Evolutionary conservation across 306 rosid species (phyloP), one percentile per base, ranked within the genome.

Genomic region (Hippophae tibetana): DNA sequence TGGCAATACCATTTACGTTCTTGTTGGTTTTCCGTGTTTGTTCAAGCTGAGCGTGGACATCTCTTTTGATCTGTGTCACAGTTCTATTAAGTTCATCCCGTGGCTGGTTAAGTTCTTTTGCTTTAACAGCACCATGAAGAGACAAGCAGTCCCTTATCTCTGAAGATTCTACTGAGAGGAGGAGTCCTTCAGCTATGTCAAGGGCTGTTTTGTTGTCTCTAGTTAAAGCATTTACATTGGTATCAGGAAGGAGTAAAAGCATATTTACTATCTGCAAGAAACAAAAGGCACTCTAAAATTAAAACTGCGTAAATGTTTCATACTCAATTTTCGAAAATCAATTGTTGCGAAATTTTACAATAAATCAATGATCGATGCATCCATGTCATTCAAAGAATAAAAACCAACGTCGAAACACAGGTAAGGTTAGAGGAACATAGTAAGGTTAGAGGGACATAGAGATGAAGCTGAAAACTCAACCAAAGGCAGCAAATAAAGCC

Each of bases 181-280:
- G 78, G 42, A 90, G 92, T 60, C 80, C 94, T 80, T 83, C 95
- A 1, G 87, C 94, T 67, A 90, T 74, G 79, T 90, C 97, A 10
- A 83, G 78, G 60, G 96, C 71, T 57, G 98, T 90, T 80, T 83
- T 87, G 57, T 62, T 82, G 51, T 85, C 96, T 81, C 90, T 83
- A 62, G 89, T 76, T 55, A 90, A 54, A 18, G 86, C 85, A 63
- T 90, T 90, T 51, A 83, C 95, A 63, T 85, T 81, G 64, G 87
- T 83, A 9, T 85, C 89, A 40, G 72, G 84, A 64, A 62, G 72
- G 47, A 47, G 79, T 58, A 90, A 52, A 57, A 87, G 45, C 69
- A 74, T 87, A 60, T 74, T 83, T 77, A 90, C 86, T 77, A 90
- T 87, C 97, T 90, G 95, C 82, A 81, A 52, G 52, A 48, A 48